Evolutionary conservation across 1,284 basidiomycete species (phyloP).

Genomic region (Heterobasidion parviporum): DNA sequence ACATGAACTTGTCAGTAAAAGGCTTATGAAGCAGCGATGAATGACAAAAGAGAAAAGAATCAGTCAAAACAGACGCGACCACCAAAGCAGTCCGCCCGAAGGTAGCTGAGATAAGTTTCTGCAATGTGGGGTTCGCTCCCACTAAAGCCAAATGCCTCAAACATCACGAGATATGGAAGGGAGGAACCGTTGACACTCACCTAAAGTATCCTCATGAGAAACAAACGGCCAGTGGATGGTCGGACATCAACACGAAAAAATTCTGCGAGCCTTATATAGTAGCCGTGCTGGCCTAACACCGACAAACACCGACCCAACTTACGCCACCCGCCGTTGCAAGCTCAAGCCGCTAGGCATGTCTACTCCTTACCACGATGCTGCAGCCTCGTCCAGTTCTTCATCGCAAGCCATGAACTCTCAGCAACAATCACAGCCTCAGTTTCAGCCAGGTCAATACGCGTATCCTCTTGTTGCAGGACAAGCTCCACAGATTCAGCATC

Average conservation of each 20-base stretch:
- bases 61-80: constrained; percentile 28
- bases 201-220: not conserved
- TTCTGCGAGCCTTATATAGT: not conserved
- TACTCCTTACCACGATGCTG: constrained; percentile 3
- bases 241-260: not conserved
- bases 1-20: not conserved
- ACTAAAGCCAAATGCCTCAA: constrained; percentile 93
- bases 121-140: constrained; percentile 44
- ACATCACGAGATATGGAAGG: constrained; percentile 47
- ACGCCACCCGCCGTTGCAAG: not conserved
- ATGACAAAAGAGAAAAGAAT: constrained; percentile 6
- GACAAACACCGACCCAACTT: not conserved
- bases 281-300: not conserved
- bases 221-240: not conserved
- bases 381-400: constrained; percentile 6
- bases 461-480: constrained; percentile 14
- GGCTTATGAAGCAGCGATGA: not conserved
- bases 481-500: constrained; percentile 8
- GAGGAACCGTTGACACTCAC: constrained; percentile 11
- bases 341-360: not conserved
- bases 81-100: constrained; percentile 42
- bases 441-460: constrained; percentile 8
- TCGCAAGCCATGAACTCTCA: constrained; percentile 5
- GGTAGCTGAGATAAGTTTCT: constrained; percentile 59
- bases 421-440: constrained; percentile 8